phyloP scores from a whole-genome alignment of 2,329 filamentous ascomycete species.

The Stachybotrys chartarum region DNA sequence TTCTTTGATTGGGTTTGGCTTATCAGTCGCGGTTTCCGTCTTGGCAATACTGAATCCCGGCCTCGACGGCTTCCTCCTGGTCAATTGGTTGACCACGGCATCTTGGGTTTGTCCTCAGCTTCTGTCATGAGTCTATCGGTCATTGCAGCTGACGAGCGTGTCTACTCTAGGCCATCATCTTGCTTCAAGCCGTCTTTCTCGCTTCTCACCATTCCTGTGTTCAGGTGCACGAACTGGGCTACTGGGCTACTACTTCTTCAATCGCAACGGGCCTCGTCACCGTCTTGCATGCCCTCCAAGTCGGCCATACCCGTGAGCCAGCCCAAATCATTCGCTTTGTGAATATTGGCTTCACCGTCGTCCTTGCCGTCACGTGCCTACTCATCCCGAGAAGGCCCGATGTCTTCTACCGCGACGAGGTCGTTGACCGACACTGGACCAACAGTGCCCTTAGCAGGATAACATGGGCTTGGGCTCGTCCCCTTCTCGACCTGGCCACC shows the following conservation, averaged over 20 bases:
- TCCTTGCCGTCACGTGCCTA: slow-evolving; percentile 40
- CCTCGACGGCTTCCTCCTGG: slow-evolving; percentile 34
- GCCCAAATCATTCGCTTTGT: slow-evolving; percentile 36
- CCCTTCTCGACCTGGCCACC: slow-evolving; percentile 46
- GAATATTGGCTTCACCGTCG: slow-evolving; percentile 37
- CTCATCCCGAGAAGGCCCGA: slow-evolving; percentile 60
- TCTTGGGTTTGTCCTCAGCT: slow-evolving; percentile 51
- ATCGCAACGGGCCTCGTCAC: slow-evolving; percentile 35
- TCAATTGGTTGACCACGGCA: slow-evolving; percentile 53
- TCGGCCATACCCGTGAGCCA: slow-evolving; percentile 26
- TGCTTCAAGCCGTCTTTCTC: slow-evolving; percentile 44
- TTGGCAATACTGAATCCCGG: slow-evolving; percentile 29
- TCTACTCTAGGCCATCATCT: slow-evolving; percentile 36
- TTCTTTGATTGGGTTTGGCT: slow-evolving; percentile 43
- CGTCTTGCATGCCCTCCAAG: slow-evolving; percentile 31
- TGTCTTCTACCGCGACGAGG: slow-evolving; percentile 50
- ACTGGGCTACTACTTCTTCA: slow-evolving; percentile 42
- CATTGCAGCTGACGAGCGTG: not conserved
- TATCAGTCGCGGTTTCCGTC: slow-evolving; percentile 51
- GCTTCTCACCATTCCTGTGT: slow-evolving; percentile 42
- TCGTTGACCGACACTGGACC: slow-evolving; percentile 58
- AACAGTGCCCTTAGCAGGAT: slow-evolving; percentile 53
- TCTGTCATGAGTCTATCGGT: not conserved
- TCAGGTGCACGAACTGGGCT: slow-evolving; percentile 44
- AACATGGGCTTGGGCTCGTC: slow-evolving; percentile 58